phyloP scores from a whole-genome alignment of 306 rosid species.

The Lablab purpureus region DNA sequence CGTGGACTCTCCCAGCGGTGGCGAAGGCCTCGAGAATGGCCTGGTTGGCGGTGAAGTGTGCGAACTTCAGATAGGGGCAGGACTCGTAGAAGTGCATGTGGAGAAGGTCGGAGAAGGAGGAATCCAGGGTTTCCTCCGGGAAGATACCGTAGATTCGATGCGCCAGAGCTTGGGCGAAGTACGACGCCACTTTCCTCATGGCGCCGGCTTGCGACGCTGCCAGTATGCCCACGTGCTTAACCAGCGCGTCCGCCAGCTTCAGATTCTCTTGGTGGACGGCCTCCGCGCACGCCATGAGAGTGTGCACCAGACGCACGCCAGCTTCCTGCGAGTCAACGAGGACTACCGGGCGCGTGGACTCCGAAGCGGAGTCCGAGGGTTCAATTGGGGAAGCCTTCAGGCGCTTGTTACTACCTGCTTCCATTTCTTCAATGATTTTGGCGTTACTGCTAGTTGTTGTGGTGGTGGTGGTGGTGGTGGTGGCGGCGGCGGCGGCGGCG shows the following conservation, averaged over 20 bases:
- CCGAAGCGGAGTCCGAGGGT: slow-evolving; percentile 38
- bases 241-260: slow-evolving; percentile 67
- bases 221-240: slow-evolving; percentile 65
- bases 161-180: slow-evolving; percentile 72
- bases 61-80: slow-evolving; percentile 84
- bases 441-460: not conserved
- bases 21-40: slow-evolving; percentile 84
- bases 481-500: too few species aligned
- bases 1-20: slow-evolving; percentile 67
- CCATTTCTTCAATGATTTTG: not conserved
- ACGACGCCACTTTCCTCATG: slow-evolving; percentile 78
- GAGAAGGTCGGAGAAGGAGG: slow-evolving; percentile 62
- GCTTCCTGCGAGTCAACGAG: slow-evolving; percentile 73
- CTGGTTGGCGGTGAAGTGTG: slow-evolving; percentile 93
- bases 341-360: slow-evolving; percentile 65
- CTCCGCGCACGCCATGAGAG: slow-evolving; percentile 84
- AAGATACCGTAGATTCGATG: slow-evolving; percentile 64
- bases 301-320: slow-evolving; percentile 84
- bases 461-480: not conserved
- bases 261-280: slow-evolving; percentile 71
- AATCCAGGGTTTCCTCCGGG: slow-evolving; percentile 57
- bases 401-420: slow-evolving; percentile 46
- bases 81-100: slow-evolving; percentile 87
- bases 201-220: slow-evolving; percentile 79
- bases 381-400: slow-evolving; percentile 48